Percentiles rank a stretch among this genome's conserved stretches.
phyloP scores from a whole-genome alignment of 352 stramenopile species.

The Phytophthora vignae region DNA sequence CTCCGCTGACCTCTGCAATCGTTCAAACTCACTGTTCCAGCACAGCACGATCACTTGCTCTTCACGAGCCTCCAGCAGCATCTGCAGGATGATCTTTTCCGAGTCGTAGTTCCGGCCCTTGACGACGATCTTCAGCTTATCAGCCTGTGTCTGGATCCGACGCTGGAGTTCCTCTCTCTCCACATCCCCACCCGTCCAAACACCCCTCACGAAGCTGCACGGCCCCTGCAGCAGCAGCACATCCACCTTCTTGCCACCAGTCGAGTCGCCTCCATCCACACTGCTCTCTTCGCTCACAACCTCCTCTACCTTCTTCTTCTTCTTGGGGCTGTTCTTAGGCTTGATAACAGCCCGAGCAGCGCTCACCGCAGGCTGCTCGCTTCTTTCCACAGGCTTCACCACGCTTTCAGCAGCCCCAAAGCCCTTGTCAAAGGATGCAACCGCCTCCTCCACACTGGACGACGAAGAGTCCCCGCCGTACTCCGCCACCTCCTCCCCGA shows the following conservation, averaged over 20 bases:
- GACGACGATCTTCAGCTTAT: conserved; percentile 22
- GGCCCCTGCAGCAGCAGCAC: conserved; percentile 36
- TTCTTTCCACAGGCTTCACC: neutral
- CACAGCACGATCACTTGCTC: conserved; percentile 46
- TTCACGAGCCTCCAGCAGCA: conserved; percentile 21
- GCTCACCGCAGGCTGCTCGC: neutral
- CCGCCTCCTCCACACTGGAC: conserved; percentile 13
- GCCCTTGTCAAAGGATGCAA: conserved; percentile 3
- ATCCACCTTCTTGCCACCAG: neutral
- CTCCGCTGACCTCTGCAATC: neutral
- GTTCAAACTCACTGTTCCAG: conserved; percentile 38
- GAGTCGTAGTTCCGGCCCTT: conserved; percentile 19
- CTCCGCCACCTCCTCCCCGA: conserved; percentile 56
- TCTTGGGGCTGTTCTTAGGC: conserved; percentile 12
- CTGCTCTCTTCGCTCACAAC: neutral
- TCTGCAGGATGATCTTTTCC: conserved; percentile 28
- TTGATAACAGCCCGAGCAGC: conserved; percentile 2
- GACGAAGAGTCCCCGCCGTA: conserved; percentile 27
- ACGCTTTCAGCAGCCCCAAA: neutral
- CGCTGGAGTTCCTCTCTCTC: conserved; percentile 15
- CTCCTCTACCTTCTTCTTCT: neutral
- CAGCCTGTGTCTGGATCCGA: conserved; percentile 24
- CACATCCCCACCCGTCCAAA: conserved; percentile 31
- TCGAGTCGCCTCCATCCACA: neutral
- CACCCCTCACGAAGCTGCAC: conserved; percentile 40